A percentile compares a stretch with the other conserved stretches of the same genome.
These are phyloP conservation scores for Nothophoma quercina DNA, from an alignment of 2,329 filamentous ascomycete species.

Conservation along the genomic window DNA sequence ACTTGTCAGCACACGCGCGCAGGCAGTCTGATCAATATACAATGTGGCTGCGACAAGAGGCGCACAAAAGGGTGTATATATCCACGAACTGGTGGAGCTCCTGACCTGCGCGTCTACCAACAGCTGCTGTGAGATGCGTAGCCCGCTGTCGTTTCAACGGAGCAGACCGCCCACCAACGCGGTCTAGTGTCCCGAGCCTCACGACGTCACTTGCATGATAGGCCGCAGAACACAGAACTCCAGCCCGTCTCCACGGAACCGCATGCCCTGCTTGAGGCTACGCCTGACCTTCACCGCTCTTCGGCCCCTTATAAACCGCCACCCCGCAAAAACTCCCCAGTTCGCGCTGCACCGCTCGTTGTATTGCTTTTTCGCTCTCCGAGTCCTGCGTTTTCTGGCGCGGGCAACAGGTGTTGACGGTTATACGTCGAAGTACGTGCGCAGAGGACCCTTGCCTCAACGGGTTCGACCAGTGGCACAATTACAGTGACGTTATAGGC, in stretches of 20 bases:
- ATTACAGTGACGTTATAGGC: conserved; percentile 17
- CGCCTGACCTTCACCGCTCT: conserved; percentile 16
- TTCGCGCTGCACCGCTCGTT: not conserved
- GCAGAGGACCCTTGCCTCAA: conserved; percentile 13
- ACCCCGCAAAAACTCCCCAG: not conserved
- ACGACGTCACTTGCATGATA: conserved; percentile 12
- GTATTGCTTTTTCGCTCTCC: not conserved
- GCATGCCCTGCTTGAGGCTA: conserved; percentile 11
- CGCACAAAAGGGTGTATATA: not conserved
- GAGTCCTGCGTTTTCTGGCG: not conserved
- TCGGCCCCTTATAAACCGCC: conserved; percentile 5
- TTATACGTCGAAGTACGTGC: not conserved
- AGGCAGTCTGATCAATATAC: not conserved
- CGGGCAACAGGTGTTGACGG: conserved; percentile 4
- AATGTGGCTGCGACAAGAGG: not conserved
- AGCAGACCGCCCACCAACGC: conserved; percentile 7
- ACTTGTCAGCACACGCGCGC: conserved; percentile 8
- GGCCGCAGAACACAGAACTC: conserved; percentile 1
- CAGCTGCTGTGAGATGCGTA: conserved; percentile 1
- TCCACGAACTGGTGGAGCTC: conserved; percentile 9
- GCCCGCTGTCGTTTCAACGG: not conserved
- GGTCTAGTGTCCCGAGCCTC: conserved; percentile 6
- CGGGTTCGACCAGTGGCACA: conserved; percentile 7
- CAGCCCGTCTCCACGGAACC: conserved; percentile 14
- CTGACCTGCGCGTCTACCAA: conserved; percentile 13